Evolutionary conservation across 495 filamentous ascomycete species (phyloP).

Genomic region (Neurospora sp.): DNA sequence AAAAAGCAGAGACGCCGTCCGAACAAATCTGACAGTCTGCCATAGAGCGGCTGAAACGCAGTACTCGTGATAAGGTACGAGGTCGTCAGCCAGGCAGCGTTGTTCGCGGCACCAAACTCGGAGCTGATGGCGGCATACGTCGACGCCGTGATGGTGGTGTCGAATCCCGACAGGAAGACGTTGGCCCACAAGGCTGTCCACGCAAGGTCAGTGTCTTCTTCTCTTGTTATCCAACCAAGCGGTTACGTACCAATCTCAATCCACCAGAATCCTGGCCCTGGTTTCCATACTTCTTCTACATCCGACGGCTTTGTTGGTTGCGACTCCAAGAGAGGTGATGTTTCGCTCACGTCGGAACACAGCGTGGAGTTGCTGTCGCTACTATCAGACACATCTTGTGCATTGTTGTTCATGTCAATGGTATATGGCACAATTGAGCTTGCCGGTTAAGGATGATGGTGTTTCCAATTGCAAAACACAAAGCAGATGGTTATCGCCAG

Average conservation of each 20-base stretch:
- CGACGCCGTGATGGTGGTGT: conserved; percentile 55
- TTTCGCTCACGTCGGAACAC: conserved; percentile 8
- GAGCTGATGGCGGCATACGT: conserved; percentile 57
- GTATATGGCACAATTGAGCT: neutral
- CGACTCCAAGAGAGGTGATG: conserved; percentile 14
- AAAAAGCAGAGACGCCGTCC: conserved; percentile 45
- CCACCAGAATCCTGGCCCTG: conserved; percentile 26
- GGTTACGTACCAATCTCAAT: conserved; percentile 25
- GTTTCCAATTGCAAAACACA: neutral
- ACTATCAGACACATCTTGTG: neutral
- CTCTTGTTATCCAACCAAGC: neutral
- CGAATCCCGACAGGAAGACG: conserved; percentile 55
- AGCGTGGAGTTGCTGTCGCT: neutral
- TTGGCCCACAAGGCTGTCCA: conserved; percentile 50
- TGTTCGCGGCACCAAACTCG: conserved; percentile 41
- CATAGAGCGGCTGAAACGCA: conserved; percentile 45
- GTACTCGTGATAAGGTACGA: conserved; percentile 67
- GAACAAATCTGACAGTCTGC: conserved; percentile 42
- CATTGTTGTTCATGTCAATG: neutral
- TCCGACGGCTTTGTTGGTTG: conserved; percentile 10
- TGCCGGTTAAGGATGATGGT: neutral
- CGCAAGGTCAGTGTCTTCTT: conserved; percentile 3
- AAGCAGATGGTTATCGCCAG: neutral
- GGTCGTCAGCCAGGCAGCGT: conserved; percentile 58
- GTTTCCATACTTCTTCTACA: conserved; percentile 18